A percentile compares a stretch with the other conserved stretches of the same genome.
These are phyloP conservation scores for Colletotrichum sp. DNA, from an alignment of 2,329 filamentous ascomycete species.

Conservation along the genomic window DNA sequence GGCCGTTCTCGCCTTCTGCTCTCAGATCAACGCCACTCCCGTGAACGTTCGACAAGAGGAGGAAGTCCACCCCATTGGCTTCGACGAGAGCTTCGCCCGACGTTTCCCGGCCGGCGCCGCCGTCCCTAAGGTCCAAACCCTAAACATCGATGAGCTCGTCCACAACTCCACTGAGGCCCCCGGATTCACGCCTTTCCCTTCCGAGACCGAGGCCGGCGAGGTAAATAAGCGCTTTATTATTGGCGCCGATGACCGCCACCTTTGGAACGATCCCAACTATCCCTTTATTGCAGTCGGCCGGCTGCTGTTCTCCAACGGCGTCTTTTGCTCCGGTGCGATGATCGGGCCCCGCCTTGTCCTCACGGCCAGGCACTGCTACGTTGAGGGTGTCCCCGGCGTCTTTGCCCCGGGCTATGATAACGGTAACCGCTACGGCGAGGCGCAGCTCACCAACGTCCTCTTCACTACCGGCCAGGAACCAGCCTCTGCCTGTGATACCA, in stretches of 20 bases:
- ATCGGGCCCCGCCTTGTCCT: slow-evolving; percentile 31
- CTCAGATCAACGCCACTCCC: background rate
- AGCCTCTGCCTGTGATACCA: slow-evolving; percentile 18
- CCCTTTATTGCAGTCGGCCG: slow-evolving; percentile 23
- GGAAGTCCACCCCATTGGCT: background rate
- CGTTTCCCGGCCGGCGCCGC: background rate
- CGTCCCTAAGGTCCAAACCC: background rate
- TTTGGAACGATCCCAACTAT: slow-evolving; percentile 22
- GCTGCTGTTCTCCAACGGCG: slow-evolving; percentile 22
- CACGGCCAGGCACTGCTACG: slow-evolving; percentile 29
- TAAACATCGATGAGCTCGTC: background rate
- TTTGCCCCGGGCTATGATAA: slow-evolving; percentile 28
- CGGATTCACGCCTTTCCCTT: background rate
- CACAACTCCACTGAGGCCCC: background rate
- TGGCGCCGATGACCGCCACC: slow-evolving; percentile 26
- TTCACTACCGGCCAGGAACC: background rate
- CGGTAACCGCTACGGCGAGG: slow-evolving; percentile 13
- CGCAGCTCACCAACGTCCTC: background rate
- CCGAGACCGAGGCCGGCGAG: background rate
- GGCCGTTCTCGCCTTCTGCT: background rate
- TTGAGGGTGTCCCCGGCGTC: slow-evolving; percentile 17
- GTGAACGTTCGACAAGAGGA: background rate
- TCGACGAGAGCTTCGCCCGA: slow-evolving; percentile 26
- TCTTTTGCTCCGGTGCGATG: slow-evolving; percentile 28
- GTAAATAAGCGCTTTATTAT: slow-evolving; percentile 25